Base-by-base conservation (phyloP, 2,329 filamentous ascomycete species). In the Sporothrix globosa region DNA sequence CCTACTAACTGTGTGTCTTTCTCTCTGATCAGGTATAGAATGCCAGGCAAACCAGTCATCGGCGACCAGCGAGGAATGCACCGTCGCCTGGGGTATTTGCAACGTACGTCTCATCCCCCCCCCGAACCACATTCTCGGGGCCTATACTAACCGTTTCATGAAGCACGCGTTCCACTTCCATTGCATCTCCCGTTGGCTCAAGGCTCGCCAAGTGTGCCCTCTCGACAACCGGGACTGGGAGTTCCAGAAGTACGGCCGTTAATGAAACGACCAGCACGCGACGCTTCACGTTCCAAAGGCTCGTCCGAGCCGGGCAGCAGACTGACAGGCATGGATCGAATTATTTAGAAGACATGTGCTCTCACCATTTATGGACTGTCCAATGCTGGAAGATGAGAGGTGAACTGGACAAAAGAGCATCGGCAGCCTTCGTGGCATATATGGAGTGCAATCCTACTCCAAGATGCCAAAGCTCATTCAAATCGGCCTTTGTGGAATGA, bases 151-250 rank as follows among this genome's bases (percentile, higher is more conserved):
- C 69, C 2, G n/a, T 1, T 14, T 14, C 7, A 14, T 17, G 11
- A 77, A 99, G 96, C 96, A 99, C 79, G 96, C 96, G 41, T 99
- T 99, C 86, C 96, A 99, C 82, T 99, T 99, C 83, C 96, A 99
- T 84, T 99, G 96, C 85, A 99, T 99, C 79, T 98, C 96, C 14
- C 89, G 96, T 82, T 99, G 96, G 96, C 85, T 99, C 72, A 99
- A 99, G 86, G 97, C 96, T n/a, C 90, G 96, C 79, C 96, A 98
- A 80, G 96, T 99, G 66, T 99, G 96, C 79, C 96, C 96, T 19
- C 85, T 99, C 58, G 96, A 99, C 83, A 99, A 99, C 83, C 87
- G 95, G 77, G 96, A 99, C 81, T 99, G 96, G 96, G 96, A 99
- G 80, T 99, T 98, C 85, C 96, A 99, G 82, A 99, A 98, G 82